These are phyloP conservation scores for Fusarium sacchari DNA, from an alignment of 2,329 filamentous ascomycete species.

Conservation along the genomic window DNA sequence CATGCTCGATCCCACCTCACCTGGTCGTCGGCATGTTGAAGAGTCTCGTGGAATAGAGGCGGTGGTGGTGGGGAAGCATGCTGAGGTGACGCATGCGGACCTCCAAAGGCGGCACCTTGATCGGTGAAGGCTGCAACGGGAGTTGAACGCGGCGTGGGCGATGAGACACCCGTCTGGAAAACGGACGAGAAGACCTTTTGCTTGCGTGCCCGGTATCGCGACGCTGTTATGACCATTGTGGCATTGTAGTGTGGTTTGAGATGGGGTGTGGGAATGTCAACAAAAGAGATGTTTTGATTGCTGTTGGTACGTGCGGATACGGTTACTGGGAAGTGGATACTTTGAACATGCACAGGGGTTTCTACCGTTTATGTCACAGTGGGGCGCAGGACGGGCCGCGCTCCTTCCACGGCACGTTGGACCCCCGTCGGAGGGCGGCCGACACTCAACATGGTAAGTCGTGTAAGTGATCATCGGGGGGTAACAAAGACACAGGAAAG, in stretches of 20 bases:
- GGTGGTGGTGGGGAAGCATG: conserved; percentile 34
- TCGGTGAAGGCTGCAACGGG: conserved; percentile 51
- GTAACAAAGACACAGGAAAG: neutral
- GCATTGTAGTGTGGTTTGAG: conserved; percentile 28
- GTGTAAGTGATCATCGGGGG: conserved; percentile 6
- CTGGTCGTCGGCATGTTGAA: conserved; percentile 57
- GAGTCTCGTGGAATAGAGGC: conserved; percentile 34
- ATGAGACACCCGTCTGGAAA: conserved; percentile 62
- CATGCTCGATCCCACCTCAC: conserved; percentile 69
- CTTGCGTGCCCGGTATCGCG: conserved; percentile 59
- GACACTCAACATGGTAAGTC: conserved; percentile 12
- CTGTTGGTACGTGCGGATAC: conserved; percentile 31
- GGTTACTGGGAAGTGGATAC: neutral
- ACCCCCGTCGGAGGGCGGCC: conserved; percentile 1
- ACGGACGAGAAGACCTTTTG: conserved; percentile 65
- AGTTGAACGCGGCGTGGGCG: conserved; percentile 56
- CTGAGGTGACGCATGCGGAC: conserved; percentile 45
- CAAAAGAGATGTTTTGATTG: conserved; percentile 23
- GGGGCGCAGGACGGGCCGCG: conserved; percentile 16
- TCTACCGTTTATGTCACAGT: conserved; percentile 16
- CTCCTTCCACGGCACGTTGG: conserved; percentile 17
- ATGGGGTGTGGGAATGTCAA: conserved; percentile 33
- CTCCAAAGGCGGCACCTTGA: conserved; percentile 59
- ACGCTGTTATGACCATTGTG: conserved; percentile 48
- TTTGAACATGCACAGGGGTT: neutral